Percentiles rank a stretch among this genome's conserved stretches.
Conservation (phyloP, 139 green algal species). For the Ettlia oleoabundans region DNA sequence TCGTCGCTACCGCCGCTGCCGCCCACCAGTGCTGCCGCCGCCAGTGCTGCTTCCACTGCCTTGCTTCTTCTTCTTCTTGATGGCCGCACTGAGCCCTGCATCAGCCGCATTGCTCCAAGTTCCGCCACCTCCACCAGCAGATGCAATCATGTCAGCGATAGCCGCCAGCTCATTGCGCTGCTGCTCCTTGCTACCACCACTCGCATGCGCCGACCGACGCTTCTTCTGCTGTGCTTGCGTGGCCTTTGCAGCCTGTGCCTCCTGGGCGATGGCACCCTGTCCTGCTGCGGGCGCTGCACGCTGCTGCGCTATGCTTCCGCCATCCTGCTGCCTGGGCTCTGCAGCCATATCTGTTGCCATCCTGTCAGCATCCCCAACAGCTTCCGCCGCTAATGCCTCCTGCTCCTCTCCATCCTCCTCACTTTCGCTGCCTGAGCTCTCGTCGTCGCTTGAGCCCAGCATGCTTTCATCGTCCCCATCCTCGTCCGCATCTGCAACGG, state of each 20-base stretch:
- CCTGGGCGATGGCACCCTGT: background rate
- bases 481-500: background rate
- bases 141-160: conserved; percentile 42
- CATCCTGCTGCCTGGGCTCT: too few relatives aligned
- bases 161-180: conserved; percentile 32
- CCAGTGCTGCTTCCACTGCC: background rate
- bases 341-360: too few relatives aligned
- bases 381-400: too few relatives aligned
- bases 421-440: background rate
- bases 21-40: background rate
- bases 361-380: too few relatives aligned
- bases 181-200: conserved; percentile 15
- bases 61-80: conserved; percentile 25
- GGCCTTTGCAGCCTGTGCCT: background rate
- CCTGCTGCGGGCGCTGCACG: background rate
- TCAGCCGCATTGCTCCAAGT: background rate
- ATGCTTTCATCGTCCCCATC: background rate
- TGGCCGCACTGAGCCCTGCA: background rate
- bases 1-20: background rate
- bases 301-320: conserved; percentile 18
- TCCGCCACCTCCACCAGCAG: background rate
- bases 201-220: background rate
- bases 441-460: background rate
- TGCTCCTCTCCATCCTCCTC: too few relatives aligned
- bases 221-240: conserved; percentile 5